These are phyloP conservation scores for Botrytis tulipae DNA, from an alignment of 2,329 filamentous ascomycete genomes.

Conservation along the genomic window DNA sequence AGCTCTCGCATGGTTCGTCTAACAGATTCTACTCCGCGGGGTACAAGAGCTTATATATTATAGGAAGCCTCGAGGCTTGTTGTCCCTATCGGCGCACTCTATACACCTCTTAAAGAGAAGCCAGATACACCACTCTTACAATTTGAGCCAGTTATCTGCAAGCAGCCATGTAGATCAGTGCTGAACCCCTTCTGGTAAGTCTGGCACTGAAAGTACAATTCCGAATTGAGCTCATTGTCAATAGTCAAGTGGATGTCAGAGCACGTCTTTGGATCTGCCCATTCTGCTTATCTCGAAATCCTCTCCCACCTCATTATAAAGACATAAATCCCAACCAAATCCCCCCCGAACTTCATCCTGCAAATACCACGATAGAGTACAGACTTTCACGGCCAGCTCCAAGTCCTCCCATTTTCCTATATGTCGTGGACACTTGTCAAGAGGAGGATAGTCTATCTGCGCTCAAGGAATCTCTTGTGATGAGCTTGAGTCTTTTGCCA, in stretches of 20 bases:
- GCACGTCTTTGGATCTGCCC: conserved; percentile 86
- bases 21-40: conserved; percentile 27
- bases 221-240: conserved; percentile 29
- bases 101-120: conserved; percentile 95
- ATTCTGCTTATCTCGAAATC: conserved; percentile 81
- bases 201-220: neutral
- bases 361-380: conserved; percentile 89
- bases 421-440: conserved; percentile 85
- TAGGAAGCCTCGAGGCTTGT: conserved; percentile 92
- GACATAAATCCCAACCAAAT: conserved; percentile 83
- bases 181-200: conserved; percentile 94
- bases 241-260: conserved; percentile 77
- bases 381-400: conserved; percentile 76
- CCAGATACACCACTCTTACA: conserved; percentile 83
- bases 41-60: conserved; percentile 34
- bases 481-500: conserved; percentile 79
- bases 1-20: conserved; percentile 87
- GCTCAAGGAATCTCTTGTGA: conserved; percentile 81
- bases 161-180: conserved; percentile 90
- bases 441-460: conserved; percentile 82
- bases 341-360: conserved; percentile 76
- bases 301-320: conserved; percentile 82
- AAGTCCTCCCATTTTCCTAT: conserved; percentile 82
- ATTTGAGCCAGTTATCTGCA: conserved; percentile 97
- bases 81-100: conserved; percentile 92